phyloP scores from a whole-genome alignment of 352 stramenopile genomes.

The Phytopythium chamaehyphon region DNA sequence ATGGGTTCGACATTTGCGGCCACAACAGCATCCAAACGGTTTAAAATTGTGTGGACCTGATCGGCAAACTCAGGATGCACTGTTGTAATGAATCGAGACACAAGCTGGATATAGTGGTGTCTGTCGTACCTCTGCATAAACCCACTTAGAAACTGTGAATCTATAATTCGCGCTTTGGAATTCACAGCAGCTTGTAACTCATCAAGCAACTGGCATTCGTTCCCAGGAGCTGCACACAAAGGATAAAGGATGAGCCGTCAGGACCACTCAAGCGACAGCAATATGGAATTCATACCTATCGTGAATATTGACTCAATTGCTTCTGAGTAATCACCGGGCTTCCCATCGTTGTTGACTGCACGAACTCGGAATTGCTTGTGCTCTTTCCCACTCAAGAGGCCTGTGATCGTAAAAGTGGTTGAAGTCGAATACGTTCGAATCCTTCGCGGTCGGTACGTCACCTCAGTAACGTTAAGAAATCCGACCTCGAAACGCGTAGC shows the following conservation, averaged over 20 bases:
- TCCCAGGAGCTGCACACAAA: constrained; percentile 36
- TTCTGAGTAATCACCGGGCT: constrained; percentile 45
- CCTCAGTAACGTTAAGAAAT: constrained; percentile 51
- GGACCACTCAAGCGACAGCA: background rate
- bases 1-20: background rate
- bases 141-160: constrained; percentile 74
- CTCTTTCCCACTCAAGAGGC: constrained; percentile 58
- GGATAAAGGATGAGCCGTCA: constrained; percentile 3
- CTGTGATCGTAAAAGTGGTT: constrained; percentile 30
- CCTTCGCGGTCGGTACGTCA: constrained; percentile 48
- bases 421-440: constrained; percentile 42
- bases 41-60: constrained; percentile 53
- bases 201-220: constrained; percentile 65
- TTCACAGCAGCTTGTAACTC: constrained; percentile 80
- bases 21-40: background rate
- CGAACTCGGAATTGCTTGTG: constrained; percentile 64
- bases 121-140: constrained; percentile 82
- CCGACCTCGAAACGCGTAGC: constrained; percentile 10
- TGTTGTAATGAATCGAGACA: constrained; percentile 60
- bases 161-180: constrained; percentile 52
- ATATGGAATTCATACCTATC: constrained; percentile 32
- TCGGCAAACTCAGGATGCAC: constrained; percentile 42
- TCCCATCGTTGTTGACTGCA: constrained; percentile 51
- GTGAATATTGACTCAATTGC: constrained; percentile 56
- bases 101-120: constrained; percentile 59